phyloP scores from a whole-genome alignment of 129 eudicot genomes.

The Flaveria robusta region DNA sequence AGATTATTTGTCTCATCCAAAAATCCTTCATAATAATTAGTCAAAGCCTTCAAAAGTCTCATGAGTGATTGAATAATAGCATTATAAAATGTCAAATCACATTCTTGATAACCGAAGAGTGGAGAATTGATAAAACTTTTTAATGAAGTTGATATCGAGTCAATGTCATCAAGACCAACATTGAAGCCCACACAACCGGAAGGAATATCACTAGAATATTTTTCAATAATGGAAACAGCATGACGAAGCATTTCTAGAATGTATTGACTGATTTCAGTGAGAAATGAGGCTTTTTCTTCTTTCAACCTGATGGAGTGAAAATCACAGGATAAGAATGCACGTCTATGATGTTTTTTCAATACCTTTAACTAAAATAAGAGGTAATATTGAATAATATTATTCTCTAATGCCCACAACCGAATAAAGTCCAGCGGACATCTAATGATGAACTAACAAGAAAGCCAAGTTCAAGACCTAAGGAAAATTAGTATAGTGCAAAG shows the following conservation, averaged over 20 bases:
- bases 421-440: background rate
- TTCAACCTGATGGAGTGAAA: conserved; percentile 46
- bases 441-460: background rate
- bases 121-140: conserved; percentile 66
- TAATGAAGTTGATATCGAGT: conserved; percentile 47
- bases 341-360: conserved; percentile 3
- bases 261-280: conserved; percentile 47
- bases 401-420: conserved; percentile 1
- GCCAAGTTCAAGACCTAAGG: background rate
- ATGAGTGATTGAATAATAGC: conserved; percentile 50
- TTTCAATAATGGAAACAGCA: conserved; percentile 59
- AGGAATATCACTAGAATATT: conserved; percentile 42
- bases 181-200: conserved; percentile 45
- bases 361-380: background rate
- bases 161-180: conserved; percentile 49
- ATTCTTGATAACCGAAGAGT: conserved; percentile 41
- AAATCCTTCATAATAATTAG: conserved; percentile 58
- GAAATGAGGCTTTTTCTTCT: conserved; percentile 57
- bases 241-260: conserved; percentile 57
- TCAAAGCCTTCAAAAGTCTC: conserved; percentile 61
- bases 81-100: conserved; percentile 33
- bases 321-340: conserved; percentile 20
- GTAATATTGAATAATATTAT: background rate
- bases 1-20: conserved; percentile 43
- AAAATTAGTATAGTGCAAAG: conserved; percentile 14